These are phyloP conservation scores for Aethionema arabicum DNA, from an alignment of 345 rosid species.

Conservation along the genomic window DNA sequence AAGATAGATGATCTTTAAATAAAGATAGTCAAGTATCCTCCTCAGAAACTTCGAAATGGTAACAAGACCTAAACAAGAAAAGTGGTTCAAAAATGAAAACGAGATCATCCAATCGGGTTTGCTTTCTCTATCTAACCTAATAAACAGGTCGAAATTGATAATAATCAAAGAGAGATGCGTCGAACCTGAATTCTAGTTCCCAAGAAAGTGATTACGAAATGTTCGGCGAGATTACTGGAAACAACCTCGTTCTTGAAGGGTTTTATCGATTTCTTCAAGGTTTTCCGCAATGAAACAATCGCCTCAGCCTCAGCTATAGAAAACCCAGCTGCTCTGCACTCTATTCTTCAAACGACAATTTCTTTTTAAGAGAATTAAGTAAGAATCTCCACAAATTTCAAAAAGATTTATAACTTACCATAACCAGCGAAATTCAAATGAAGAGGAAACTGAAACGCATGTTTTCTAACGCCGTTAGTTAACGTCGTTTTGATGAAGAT, in stretches of 20 bases:
- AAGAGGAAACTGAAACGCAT: constrained; percentile 32
- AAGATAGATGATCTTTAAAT: constrained; percentile 3
- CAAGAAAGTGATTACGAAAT: constrained; percentile 24
- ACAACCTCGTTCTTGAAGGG: constrained; percentile 9
- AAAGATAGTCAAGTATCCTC: not conserved
- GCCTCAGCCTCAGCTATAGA: too few species aligned
- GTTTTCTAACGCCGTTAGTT: constrained; percentile 42
- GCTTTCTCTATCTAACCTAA: not conserved
- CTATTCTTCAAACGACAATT: not conserved
- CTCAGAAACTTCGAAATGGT: constrained; percentile 10
- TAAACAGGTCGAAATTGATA: not conserved
- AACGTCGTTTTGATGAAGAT: constrained; percentile 35
- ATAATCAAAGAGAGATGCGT: constrained; percentile 7
- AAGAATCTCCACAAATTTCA: constrained; percentile 24
- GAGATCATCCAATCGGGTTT: not conserved
- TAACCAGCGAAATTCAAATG: constrained; percentile 36
- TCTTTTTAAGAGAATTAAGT: constrained; percentile 18
- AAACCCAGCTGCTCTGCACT: not conserved
- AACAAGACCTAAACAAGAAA: not conserved
- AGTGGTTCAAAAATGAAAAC: not conserved
- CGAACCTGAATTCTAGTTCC: constrained; percentile 21
- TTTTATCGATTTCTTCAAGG: constrained; percentile 22
- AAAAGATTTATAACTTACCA: constrained; percentile 45
- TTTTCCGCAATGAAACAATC: constrained; percentile 39
- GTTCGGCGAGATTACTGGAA: constrained; percentile 33